Percentiles rank a stretch among this genome's conserved stretches.
phyloP scores from a whole-genome alignment of 345 rosid genomes.

The Eucalyptus pauciflora region DNA sequence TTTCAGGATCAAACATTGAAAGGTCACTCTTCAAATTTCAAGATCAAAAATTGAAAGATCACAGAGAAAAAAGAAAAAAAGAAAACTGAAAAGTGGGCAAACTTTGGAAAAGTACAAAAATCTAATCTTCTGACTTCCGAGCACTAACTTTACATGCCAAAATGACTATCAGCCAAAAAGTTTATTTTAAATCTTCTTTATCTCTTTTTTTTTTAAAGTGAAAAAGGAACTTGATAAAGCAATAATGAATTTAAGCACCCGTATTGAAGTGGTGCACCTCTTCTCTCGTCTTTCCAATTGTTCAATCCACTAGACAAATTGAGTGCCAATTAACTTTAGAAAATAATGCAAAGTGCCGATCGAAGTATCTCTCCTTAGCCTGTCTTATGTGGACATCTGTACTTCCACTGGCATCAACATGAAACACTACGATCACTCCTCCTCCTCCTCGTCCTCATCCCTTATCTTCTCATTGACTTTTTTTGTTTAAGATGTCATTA shows the following conservation, averaged over 20 bases:
- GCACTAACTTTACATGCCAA: not conserved
- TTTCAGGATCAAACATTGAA: too few species aligned
- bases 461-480: not conserved
- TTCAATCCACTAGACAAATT: not conserved
- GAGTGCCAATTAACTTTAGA: not conserved
- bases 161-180: not conserved
- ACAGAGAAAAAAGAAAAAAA: not conserved
- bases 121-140: not conserved
- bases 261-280: not conserved
- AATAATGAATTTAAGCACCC: not conserved
- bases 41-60: not conserved
- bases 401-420: not conserved
- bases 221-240: not conserved
- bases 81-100: not conserved
- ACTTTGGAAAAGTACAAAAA: not conserved
- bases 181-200: not conserved
- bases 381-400: not conserved
- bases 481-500: not conserved
- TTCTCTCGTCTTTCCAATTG: not conserved
- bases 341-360: not conserved
- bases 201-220: not conserved
- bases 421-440: not conserved
- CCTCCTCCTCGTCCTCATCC: not conserved
- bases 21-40: not conserved
- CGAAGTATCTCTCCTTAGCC: not conserved